Conservation (phyloP, 2,329 filamentous ascomycete genomes). For the Cladophialophora carrionii region DNA sequence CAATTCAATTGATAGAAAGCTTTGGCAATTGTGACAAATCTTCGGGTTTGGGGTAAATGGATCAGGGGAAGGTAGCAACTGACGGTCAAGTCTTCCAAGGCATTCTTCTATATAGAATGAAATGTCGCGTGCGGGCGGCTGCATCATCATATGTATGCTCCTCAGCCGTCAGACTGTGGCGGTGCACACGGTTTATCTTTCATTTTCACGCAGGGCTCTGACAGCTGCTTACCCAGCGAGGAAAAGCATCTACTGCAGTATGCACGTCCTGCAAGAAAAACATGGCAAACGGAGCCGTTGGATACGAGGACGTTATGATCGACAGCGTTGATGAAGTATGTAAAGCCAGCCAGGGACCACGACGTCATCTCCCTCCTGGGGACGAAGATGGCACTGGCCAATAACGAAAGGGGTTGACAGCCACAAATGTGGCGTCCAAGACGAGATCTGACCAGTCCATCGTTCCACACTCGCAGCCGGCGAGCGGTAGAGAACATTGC, state of each 20-base stretch:
- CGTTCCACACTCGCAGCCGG: background rate
- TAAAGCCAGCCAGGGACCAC: background rate
- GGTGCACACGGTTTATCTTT: constrained; percentile 1
- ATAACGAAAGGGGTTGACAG: background rate
- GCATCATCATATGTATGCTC: constrained; percentile 14
- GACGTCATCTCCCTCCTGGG: background rate
- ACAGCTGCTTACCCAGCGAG: constrained; percentile 3
- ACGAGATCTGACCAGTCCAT: background rate
- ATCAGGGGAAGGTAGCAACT: background rate
- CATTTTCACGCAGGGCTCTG: constrained; percentile 10
- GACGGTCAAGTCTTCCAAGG: background rate
- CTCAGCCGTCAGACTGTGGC: constrained; percentile 1
- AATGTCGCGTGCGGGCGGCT: background rate
- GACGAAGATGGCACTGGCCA: background rate
- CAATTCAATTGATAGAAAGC: background rate
- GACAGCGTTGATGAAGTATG: background rate
- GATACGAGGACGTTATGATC: background rate
- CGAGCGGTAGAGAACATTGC: background rate
- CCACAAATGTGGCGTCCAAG: constrained; percentile 3
- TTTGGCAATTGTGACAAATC: background rate
- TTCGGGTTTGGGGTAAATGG: background rate
- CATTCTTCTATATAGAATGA: background rate
- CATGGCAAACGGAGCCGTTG: constrained; percentile 12
- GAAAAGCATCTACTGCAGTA: background rate
- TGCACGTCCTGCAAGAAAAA: constrained; percentile 15